These are phyloP conservation scores for Naegleria fowleri DNA, from an alignment of 208 protist genomes.

Conservation along the genomic window DNA sequence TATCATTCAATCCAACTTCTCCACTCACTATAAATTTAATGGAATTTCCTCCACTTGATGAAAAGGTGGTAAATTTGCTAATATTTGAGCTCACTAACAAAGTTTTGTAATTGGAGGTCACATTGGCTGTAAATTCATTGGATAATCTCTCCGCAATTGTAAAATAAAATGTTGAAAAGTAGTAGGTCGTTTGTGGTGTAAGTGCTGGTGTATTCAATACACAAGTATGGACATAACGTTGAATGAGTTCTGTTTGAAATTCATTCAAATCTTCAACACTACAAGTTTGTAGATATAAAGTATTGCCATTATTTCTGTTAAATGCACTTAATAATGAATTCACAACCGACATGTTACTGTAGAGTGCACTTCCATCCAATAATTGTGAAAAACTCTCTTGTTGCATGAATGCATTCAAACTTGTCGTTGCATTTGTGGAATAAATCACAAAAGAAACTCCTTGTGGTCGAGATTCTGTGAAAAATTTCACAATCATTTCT, in stretches of 20 bases:
- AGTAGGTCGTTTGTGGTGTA: background rate
- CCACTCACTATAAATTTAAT: background rate
- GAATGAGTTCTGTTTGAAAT: background rate
- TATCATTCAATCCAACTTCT: background rate
- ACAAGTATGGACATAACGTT: conserved; percentile 9
- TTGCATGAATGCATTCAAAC: background rate
- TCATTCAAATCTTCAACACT: background rate
- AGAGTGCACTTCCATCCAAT: too few species aligned
- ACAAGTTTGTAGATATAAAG: background rate
- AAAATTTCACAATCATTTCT: conserved; percentile 28
- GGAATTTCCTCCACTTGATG: too few species aligned
- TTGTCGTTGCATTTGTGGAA: background rate
- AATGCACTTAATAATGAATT: too few species aligned
- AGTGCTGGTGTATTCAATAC: background rate
- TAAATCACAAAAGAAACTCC: background rate
- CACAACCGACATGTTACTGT: too few species aligned
- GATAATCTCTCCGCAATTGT: background rate
- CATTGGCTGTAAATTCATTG: too few species aligned
- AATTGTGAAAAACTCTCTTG: too few species aligned
- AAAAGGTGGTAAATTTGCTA: background rate
- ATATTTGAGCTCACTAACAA: background rate
- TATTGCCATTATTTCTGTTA: too few species aligned
- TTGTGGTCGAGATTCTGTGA: background rate
- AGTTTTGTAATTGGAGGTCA: background rate
- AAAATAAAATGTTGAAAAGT: background rate